These are phyloP conservation scores for Trichoderma pleuroti DNA, from an alignment of 2,329 filamentous ascomycete species.

Conservation along the genomic window DNA sequence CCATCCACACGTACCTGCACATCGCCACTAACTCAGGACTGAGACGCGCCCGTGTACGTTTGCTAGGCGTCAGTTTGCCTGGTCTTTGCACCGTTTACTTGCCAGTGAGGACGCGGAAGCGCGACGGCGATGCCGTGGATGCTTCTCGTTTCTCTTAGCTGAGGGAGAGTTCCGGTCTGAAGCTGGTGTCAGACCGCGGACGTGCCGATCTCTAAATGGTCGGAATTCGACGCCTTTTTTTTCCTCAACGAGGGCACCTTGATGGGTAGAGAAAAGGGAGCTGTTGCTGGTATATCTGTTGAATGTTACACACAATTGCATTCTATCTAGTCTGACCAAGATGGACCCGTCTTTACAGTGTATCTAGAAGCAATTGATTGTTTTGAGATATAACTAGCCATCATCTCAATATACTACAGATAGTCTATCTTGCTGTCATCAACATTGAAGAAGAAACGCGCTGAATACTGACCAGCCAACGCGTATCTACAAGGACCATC, in stretches of 20 bases:
- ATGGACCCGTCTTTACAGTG: neutral
- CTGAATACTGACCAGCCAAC: neutral
- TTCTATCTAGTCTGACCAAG: neutral
- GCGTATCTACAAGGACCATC: neutral
- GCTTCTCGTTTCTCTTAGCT: neutral
- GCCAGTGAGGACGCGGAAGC: neutral
- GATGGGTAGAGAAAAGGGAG: neutral
- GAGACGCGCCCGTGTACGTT: neutral
- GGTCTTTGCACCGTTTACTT: neutral
- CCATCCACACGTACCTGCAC: neutral
- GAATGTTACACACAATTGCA: neutral
- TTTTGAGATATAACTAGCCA: neutral
- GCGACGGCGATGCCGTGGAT: neutral
- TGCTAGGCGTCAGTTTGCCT: neutral
- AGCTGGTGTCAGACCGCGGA: neutral
- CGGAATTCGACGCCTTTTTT: neutral
- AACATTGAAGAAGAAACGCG: neutral
- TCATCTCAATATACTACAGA: neutral
- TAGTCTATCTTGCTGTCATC: neutral
- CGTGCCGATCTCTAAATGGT: neutral
- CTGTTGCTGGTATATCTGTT: neutral
- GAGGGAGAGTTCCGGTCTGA: neutral
- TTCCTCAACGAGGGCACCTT: neutral
- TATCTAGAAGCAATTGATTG: neutral
- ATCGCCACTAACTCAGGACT: neutral